These are phyloP conservation scores for Chenopodium berlandieri DNA, from an alignment of 148 eudicot genomes.

Conservation along the genomic window DNA sequence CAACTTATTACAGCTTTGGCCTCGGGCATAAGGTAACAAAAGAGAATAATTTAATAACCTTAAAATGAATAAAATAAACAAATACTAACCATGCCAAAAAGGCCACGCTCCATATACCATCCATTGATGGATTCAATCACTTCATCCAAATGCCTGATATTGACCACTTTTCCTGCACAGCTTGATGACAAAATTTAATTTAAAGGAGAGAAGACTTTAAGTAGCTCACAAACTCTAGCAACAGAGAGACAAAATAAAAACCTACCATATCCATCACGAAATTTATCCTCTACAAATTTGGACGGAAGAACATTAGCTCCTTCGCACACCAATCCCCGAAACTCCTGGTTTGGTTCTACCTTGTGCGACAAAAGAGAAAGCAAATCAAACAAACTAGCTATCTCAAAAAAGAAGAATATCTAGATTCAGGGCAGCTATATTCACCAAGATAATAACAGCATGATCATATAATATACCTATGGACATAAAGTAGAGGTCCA, in stretches of 20 bases:
- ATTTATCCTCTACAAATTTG: conserved; percentile 87
- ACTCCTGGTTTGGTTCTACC: conserved; percentile 99
- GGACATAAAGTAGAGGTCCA: background rate
- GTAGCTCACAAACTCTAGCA: conserved; percentile 25
- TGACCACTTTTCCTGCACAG: conserved; percentile 97
- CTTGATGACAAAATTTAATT: conserved; percentile 49
- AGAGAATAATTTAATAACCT: conserved; percentile 2
- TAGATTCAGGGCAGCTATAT: background rate
- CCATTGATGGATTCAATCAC: conserved; percentile 87
- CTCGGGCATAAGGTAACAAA: background rate
- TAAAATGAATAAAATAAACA: background rate
- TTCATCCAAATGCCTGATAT: conserved; percentile 85
- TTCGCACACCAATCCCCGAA: conserved; percentile 95
- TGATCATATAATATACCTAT: background rate
- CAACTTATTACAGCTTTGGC: background rate
- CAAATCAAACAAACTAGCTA: conserved; percentile 18
- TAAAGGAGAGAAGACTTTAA: conserved; percentile 29
- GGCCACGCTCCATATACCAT: conserved; percentile 99
- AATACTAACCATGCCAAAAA: conserved; percentile 90
- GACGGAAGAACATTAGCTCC: conserved; percentile 98
- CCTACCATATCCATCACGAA: conserved; percentile 95
- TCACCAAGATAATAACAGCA: background rate
- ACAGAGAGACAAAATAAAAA: conserved; percentile 19
- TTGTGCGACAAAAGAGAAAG: conserved; percentile 46
- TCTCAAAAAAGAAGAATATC: background rate